These are phyloP conservation scores for Saprolegnia diclina DNA, from an alignment of 352 stramenopile species.

Conservation along the genomic window DNA sequence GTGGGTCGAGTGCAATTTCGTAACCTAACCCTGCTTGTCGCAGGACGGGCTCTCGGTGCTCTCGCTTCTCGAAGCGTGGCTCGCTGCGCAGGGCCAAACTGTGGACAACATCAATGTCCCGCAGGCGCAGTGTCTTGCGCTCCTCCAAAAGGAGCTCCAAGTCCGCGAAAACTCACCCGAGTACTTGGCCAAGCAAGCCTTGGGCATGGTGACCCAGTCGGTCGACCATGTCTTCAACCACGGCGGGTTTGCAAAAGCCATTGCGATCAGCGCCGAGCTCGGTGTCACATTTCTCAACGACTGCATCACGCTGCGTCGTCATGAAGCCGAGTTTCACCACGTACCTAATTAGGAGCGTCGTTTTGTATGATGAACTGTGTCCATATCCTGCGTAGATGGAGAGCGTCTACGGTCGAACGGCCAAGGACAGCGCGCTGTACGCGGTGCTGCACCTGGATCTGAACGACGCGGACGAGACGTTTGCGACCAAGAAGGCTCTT, in stretches of 20 bases:
- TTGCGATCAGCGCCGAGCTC: not conserved
- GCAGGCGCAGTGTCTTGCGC: too few species aligned
- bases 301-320: not conserved
- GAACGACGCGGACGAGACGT: not conserved
- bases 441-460: not conserved
- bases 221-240: not conserved
- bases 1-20: not conserved
- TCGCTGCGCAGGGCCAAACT: too few species aligned
- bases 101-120: too few species aligned
- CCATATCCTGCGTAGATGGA: not conserved
- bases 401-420: not conserved
- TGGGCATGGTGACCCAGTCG: not conserved
- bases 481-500: not conserved
- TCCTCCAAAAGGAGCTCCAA: not conserved
- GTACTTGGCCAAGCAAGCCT: not conserved
- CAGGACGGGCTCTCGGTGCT: too few species aligned
- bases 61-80: too few species aligned
- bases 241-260: not conserved
- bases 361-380: not conserved
- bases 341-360: not conserved
- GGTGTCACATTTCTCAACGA: slow-evolving; percentile 2
- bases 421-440: not conserved
- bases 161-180: not conserved
- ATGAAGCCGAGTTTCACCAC: not conserved
- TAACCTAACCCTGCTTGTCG: not conserved